Conservation (phyloP, 2,329 filamentous ascomycete genomes). For the Fonsecaea pedrosoi region DNA sequence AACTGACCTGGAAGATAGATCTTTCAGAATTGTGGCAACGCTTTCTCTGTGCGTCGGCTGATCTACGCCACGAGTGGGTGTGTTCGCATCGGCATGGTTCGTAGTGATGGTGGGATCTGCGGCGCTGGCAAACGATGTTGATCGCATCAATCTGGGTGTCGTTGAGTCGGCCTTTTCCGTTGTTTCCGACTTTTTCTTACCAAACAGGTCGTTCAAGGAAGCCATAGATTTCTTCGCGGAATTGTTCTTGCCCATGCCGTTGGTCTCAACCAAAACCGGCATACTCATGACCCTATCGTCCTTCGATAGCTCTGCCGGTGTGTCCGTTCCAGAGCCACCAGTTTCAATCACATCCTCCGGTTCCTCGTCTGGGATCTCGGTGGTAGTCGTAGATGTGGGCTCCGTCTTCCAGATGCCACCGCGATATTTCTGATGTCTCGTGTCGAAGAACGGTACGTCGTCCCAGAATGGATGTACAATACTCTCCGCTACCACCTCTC, state of each 20-base stretch:
- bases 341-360: constrained; percentile 43
- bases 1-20: constrained; percentile 62
- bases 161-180: constrained; percentile 36
- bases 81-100: constrained; percentile 70
- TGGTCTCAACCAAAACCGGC: constrained; percentile 47
- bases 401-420: constrained; percentile 78
- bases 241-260: constrained; percentile 48
- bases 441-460: constrained; percentile 88
- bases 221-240: constrained; percentile 45
- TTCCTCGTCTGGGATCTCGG: constrained; percentile 43
- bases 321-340: constrained; percentile 20
- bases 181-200: constrained; percentile 41
- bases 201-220: constrained; percentile 34
- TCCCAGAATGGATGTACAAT: constrained; percentile 95
- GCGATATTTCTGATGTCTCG: constrained; percentile 75
- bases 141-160: constrained; percentile 62
- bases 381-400: constrained; percentile 35
- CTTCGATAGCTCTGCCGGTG: constrained; percentile 35
- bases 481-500: constrained; percentile 91
- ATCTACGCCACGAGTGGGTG: constrained; percentile 62
- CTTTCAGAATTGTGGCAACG: constrained; percentile 67
- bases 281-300: constrained; percentile 47
- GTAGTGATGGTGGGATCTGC: constrained; percentile 71
- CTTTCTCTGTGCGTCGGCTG: constrained; percentile 66
- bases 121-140: constrained; percentile 67